Base-by-base conservation (phyloP, 805 yeast genomes). In the Suhomyces kilbournensis region DNA sequence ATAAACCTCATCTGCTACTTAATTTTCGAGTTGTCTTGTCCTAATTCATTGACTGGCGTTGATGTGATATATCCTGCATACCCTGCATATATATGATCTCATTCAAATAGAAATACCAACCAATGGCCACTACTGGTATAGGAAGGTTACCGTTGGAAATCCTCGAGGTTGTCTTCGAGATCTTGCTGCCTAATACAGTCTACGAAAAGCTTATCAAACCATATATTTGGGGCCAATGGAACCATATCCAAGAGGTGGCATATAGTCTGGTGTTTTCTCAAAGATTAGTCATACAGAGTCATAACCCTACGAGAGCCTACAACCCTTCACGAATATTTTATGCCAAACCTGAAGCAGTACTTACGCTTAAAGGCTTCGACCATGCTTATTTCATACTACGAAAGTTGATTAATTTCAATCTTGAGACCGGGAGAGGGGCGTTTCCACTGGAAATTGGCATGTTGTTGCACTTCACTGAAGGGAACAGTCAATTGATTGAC, bases 71-170 rank as follows among this genome's bases (percentile, higher is more conserved):
- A 19, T 17, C 42, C 42, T 38, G 42, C 42, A 38, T 19, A 38
- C 42, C 10, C 20, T 8, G 9, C 14, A 17, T 10, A 19, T 38
- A n/a, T 35, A 35, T 38, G 42, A 38, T 10, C 17, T 38, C 23
- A 26, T 26, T 19, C 1, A 17, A n/a, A 9, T 38, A 17, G 9
- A 7, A 8, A 9, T 10, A 9, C 23, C 20, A 17, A 17, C 40
- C 23, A 15, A 38, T 38, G 42, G 42, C 42, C 7, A 35, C 20
- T 12, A 35, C 40, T 19, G 42, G 42, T 5, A 26, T 44, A 25
- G 20, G 17, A n/a, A 23, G 19, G 19, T 45, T 56, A 14, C 60
- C 60, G n/a, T 22, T n/a, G 2, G 60, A 57, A 44, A 28, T 57
- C 22, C 19, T 53, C 15, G 38, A 25, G 9, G 15, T 10, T 19